Base-by-base conservation (phyloP, 148 eudicot species). In the Rhododendron griersonianum region DNA sequence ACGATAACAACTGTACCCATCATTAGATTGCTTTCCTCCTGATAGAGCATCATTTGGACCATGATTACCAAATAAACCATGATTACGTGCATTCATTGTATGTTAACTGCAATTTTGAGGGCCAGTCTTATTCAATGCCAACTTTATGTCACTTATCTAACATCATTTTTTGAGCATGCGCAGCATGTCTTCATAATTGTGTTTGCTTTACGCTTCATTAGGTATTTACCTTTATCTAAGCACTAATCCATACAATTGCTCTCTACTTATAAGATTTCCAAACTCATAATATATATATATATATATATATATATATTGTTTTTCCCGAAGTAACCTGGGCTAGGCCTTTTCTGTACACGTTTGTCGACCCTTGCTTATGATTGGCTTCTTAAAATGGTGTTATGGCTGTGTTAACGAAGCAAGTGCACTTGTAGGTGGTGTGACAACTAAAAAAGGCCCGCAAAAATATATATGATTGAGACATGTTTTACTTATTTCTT, bases 121-220 rank as follows among this genome's bases (percentile, higher is more conserved):
- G n/a, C 85, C 84, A 69, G 74, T 75, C 89, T 57, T 82, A 81
- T 63, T 82, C 37, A 81, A 84, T 25, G 82, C 55, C 74, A 79
- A 69, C 87, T 89, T 91, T 89, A 91, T 89, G 91, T 91, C 92
- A 87, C 88, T 89, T 78, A 28, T 76, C 83, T 65, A 78, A 65
- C 85, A 91, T 91, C 82, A 88, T 84, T 37, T 25, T 47, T 50
- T 51, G 63, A 86, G 85, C 87, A 87, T 91, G 93, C 90, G 59
- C 80, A 87, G 83, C 87, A 86, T 89, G 87, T 85, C 87, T 76
- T 55, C 85, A 86, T 85, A 13, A 82, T 86, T 80, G 73, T 81
- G 86, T 67, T 19, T 85, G 81, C 85, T 81, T 89, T 53, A 74
- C 82, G 78, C 73, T 83, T 61, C n/a, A 59, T 78, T 79, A 53